Percentiles rank a stretch among this genome's conserved stretches.
Conservation (phyloP, 495 filamentous ascomycete species). For the Pyronema omphalodes region DNA sequence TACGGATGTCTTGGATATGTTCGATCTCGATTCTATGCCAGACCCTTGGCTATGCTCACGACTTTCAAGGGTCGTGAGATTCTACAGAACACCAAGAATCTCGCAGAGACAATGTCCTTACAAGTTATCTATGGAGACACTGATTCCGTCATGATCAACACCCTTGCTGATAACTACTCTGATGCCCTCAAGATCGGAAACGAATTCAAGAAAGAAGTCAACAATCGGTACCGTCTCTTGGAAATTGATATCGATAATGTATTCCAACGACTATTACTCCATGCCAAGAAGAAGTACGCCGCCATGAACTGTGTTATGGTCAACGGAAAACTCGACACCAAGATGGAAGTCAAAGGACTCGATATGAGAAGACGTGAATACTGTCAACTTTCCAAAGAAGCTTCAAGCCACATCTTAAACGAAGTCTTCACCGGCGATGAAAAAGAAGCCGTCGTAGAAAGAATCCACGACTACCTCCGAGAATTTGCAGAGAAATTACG, state of each 20-base stretch:
- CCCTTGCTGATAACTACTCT: conserved; percentile 80
- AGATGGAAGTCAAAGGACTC: conserved; percentile 93
- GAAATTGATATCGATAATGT: conserved; percentile 98
- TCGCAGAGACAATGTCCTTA: conserved; percentile 72
- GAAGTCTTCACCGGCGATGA: conserved; percentile 90
- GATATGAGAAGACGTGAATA: conserved; percentile 97
- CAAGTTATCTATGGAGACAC: conserved; percentile 97
- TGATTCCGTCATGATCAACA: conserved; percentile 99
- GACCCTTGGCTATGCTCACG: conserved; percentile 84
- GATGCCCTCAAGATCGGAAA: conserved; percentile 32
- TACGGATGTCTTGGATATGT: conserved; percentile 96
- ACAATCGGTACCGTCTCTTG: conserved; percentile 70
- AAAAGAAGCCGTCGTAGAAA: conserved; percentile 67
- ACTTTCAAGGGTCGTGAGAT: conserved; percentile 97
- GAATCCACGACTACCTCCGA: conserved; percentile 80
- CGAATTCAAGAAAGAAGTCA: conserved; percentile 63
- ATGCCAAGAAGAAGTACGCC: conserved; percentile 99
- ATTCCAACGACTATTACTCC: conserved; percentile 79
- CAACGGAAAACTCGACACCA: conserved; percentile 78
- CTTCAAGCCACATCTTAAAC: conserved; percentile 69
- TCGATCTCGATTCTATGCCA: conserved; percentile 87
- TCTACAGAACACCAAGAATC: conserved; percentile 79
- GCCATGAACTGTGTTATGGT: conserved; percentile 83
- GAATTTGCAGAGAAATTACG: conserved; percentile 70
- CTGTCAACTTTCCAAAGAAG: conserved; percentile 83